Evolutionary conservation across 2,329 filamentous ascomycete genomes (phyloP).

Genomic region (Diplodia sapinea): DNA sequence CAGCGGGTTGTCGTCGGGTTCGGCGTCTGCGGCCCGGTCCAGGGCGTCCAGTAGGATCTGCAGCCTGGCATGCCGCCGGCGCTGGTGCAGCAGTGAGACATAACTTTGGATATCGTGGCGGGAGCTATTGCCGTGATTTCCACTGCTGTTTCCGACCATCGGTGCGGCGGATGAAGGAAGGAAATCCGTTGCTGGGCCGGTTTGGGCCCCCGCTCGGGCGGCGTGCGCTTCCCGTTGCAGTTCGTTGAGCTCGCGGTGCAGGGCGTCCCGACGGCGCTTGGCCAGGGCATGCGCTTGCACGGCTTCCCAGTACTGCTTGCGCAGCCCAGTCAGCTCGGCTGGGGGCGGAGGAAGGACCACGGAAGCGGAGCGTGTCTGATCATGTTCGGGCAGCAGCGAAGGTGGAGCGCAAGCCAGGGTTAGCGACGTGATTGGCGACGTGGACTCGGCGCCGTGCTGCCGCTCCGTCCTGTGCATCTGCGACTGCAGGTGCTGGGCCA

Average conservation of each 20-base stretch:
- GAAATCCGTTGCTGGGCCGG: neutral
- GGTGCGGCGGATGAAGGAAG: neutral
- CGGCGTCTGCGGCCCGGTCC: conserved; percentile 44
- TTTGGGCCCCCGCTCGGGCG: neutral
- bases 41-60: conserved; percentile 55
- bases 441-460: conserved; percentile 6
- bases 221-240: conserved; percentile 35
- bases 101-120: conserved; percentile 40
- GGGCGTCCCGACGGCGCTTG: conserved; percentile 46
- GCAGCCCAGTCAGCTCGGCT: conserved; percentile 50
- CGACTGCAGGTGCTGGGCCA: conserved; percentile 44
- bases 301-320: conserved; percentile 54
- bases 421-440: conserved; percentile 40
- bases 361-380: neutral
- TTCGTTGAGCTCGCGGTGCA: conserved; percentile 43
- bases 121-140: neutral
- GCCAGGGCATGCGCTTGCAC: conserved; percentile 52
- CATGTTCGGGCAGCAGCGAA: conserved; percentile 33
- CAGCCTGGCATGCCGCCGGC: conserved; percentile 53
- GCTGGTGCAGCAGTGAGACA: conserved; percentile 53
- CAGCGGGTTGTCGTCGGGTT: conserved; percentile 40
- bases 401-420: conserved; percentile 42
- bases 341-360: neutral
- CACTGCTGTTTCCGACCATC: neutral
- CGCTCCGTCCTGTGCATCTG: conserved; percentile 33